These are phyloP conservation scores for Escovopsis weberi DNA, from an alignment of 2,329 filamentous ascomycete species.

Conservation along the genomic window DNA sequence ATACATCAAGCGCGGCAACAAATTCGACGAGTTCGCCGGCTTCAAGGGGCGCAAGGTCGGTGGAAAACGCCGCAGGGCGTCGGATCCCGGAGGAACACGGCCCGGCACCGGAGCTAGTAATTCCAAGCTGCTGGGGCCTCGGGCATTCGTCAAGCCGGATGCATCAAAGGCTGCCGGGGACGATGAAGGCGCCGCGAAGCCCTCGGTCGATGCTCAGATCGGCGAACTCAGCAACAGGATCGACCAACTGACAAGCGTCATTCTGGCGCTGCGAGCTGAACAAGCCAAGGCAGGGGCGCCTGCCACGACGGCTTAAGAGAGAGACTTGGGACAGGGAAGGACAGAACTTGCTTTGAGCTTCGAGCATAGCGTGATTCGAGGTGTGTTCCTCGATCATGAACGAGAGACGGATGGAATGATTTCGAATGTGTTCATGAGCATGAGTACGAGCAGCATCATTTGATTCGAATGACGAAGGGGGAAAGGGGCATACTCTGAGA, in stretches of 20 bases:
- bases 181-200: constrained; percentile 25
- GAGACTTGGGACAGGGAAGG: no score
- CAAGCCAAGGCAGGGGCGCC: not conserved
- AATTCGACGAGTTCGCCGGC: constrained; percentile 29
- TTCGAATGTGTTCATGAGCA: no score
- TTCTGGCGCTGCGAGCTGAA: constrained; percentile 33
- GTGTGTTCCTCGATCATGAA: no score
- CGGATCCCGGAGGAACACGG: constrained; percentile 6
- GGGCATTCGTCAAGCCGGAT: constrained; percentile 7
- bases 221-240: constrained; percentile 42
- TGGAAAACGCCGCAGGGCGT: constrained; percentile 10
- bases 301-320: not conserved
- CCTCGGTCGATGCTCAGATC: constrained; percentile 35
- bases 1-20: constrained; percentile 24
- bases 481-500: no score
- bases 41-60: constrained; percentile 31
- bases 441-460: no score
- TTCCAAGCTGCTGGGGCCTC: constrained; percentile 4
- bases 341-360: no score
- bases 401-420: no score
- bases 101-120: constrained; percentile 6
- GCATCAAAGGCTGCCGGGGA: constrained; percentile 10
- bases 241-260: constrained; percentile 38
- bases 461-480: no score
- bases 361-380: no score